Evolutionary conservation across 2,329 filamentous ascomycete species (phyloP), one percentile per base, ranked within the genome.

Genomic region (Aspergillus quadrilineatus): DNA sequence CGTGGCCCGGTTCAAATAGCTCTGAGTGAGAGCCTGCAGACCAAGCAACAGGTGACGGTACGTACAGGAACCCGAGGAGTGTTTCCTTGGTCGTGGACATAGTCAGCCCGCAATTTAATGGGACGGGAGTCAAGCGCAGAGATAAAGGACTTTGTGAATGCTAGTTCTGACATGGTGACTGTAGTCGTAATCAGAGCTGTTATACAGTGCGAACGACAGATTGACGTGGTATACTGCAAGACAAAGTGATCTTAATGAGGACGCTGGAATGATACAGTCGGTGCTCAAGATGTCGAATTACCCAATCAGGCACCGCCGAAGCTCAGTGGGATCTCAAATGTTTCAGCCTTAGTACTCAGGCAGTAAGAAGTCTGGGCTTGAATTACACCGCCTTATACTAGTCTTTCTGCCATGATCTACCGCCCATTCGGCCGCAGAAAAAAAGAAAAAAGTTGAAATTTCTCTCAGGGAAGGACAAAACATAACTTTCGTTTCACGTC

Each of bases 81-180:
- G 63, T 82, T 85, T 67, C 86, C 87, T 49, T 90, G 86, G 70
- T 97, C 90, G 75, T 93, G 90, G 73, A 95, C 87, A 85, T 97
- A 89, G 74, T 97, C 91, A 62, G 89, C 80, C n/a, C 88, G 86
- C 61, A 97, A 84, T 79, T 92, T 95, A 66, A 86, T 75, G 6
- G 92, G 89, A 49, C 88, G 86, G 59, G 86, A 84, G 75, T 96
- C 91, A 60, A 97, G 84, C 22, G 85, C 83, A 51, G 86, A 80
- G 65, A 99, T 86, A 75, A 96, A 97, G 32, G 85, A 82, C 75
- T 89, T 91, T 65, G 91, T 89, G 74, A 97, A 97, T 50, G 85
- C 79, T 59, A 92, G 76, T 82, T 97, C 92, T n/a, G 88, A 82
- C 89, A 92, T 92, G 63, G 58, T 71, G 61, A 30, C 29, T 36